Conservation (phyloP, 2,329 filamentous ascomycete genomes). For the Calonectria leucothoes region DNA sequence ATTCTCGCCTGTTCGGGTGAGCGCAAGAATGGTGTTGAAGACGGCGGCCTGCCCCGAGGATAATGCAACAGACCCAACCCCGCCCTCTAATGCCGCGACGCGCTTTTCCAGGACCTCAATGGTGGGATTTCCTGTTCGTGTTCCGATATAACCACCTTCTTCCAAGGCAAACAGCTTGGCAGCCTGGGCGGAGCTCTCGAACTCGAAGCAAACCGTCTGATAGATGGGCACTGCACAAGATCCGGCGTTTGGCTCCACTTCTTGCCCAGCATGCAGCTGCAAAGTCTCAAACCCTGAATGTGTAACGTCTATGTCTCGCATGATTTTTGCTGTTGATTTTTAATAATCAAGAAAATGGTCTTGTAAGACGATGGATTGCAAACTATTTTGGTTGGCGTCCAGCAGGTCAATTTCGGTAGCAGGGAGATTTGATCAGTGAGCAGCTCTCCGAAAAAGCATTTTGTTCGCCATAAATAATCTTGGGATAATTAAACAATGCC, state of each 20-base stretch:
- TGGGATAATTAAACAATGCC: not conserved
- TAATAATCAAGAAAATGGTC: not conserved
- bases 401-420: not conserved
- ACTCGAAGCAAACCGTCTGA: not conserved
- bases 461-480: not conserved
- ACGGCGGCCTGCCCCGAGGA: slow-evolving; percentile 76
- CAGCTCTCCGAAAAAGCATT: not conserved
- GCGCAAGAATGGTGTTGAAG: not conserved
- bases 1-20: not conserved
- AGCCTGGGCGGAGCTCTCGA: not conserved
- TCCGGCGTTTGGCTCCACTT: not conserved
- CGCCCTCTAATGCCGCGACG: slow-evolving; percentile 75
- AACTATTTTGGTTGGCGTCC: too few relatives aligned
- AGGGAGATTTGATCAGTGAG: not conserved
- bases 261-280: not conserved
- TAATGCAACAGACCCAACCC: slow-evolving; percentile 84
- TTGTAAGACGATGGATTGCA: too few relatives aligned
- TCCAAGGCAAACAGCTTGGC: not conserved
- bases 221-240: not conserved
- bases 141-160: not conserved
- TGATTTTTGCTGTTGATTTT: not conserved
- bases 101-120: not conserved
- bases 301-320: not conserved
- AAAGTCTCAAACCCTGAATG: not conserved
- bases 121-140: not conserved